phyloP scores from a whole-genome alignment of 2,329 filamentous ascomycete species.

The Monilinia fructigena region DNA sequence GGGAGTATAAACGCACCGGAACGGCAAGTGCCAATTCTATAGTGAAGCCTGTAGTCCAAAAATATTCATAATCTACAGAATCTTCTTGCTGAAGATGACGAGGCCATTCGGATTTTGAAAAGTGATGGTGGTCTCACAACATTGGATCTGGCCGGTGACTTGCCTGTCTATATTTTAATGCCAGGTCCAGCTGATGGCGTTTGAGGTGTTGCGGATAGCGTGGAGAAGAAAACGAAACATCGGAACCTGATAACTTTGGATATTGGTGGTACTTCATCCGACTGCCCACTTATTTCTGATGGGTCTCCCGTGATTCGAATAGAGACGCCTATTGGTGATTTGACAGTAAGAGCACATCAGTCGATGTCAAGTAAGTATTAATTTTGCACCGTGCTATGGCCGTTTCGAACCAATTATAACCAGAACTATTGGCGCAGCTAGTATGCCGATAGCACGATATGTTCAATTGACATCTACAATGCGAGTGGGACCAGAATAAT shows the following conservation, averaged over 20 bases:
- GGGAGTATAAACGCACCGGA: slow-evolving; percentile 12
- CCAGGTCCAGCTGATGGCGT: slow-evolving; percentile 13
- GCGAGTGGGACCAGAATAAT: no score
- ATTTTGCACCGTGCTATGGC: no score
- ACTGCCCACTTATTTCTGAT: slow-evolving; percentile 6
- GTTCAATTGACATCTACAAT: no score
- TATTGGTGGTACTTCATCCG: slow-evolving; percentile 15
- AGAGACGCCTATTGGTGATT: no score
- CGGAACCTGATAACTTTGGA: slow-evolving; percentile 15
- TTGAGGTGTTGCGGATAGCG: slow-evolving; percentile 2
- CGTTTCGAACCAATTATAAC: no score
- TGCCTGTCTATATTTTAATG: slow-evolving; percentile 11
- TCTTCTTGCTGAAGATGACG: slow-evolving; percentile 10
- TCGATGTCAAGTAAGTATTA: not conserved
- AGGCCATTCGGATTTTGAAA: slow-evolving; percentile 18
- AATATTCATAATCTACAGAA: slow-evolving; percentile 14
- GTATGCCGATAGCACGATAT: no score
- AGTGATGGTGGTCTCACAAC: slow-evolving; percentile 21
- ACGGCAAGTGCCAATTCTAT: slow-evolving; percentile 17
- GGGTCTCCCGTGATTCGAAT: not conserved
- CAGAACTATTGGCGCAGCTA: no score
- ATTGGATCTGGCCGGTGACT: slow-evolving; percentile 3
- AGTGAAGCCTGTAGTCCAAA: slow-evolving; percentile 9
- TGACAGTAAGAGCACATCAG: no score
- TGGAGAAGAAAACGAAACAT: slow-evolving; percentile 15